A percentile compares a stretch with the other conserved stretches of the same genome.
Evolutionary conservation across 176 grass and related monocot species (phyloP).

Genomic region (Hordeum marinum): DNA sequence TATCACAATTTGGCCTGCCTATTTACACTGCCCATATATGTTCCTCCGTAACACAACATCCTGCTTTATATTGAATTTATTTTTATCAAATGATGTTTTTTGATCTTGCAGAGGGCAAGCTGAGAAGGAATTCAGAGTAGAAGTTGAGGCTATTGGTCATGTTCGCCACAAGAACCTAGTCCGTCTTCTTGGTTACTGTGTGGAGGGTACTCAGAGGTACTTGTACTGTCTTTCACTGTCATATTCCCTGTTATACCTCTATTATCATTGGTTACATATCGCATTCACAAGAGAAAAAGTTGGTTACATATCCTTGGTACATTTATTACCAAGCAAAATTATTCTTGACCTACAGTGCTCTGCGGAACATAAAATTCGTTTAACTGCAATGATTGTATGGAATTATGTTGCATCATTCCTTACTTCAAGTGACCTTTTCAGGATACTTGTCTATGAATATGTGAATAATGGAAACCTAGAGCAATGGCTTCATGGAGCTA

Average conservation of each 20-base stretch:
- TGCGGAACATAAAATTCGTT: neutral
- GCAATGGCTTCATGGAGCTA: slow-evolving; percentile 92
- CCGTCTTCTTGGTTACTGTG: slow-evolving; percentile 71
- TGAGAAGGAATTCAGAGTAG: slow-evolving; percentile 88
- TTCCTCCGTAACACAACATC: neutral
- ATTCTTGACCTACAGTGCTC: neutral
- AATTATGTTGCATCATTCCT: neutral
- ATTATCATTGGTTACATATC: slow-evolving; percentile 8
- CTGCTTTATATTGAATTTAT: neutral
- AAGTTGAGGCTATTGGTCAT: slow-evolving; percentile 93
- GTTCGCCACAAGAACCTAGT: slow-evolving; percentile 90
- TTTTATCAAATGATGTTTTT: slow-evolving; percentile 13
- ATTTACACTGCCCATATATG: neutral
- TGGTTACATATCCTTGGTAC: neutral
- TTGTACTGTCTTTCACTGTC: slow-evolving; percentile 3
- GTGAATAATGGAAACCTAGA: slow-evolving; percentile 84
- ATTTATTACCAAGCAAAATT: neutral
- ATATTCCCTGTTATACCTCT: slow-evolving; percentile 1
- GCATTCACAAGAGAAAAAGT: neutral
- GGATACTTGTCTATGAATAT: slow-evolving; percentile 89
- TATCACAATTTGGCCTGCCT: neutral
- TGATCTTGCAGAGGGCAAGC: slow-evolving; percentile 63
- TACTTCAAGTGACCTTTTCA: slow-evolving; percentile 25
- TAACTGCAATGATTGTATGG: neutral
- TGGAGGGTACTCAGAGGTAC: slow-evolving; percentile 89